Conservation (phyloP, 2,329 filamentous ascomycete genomes). For the Xylariaceae sp. region DNA sequence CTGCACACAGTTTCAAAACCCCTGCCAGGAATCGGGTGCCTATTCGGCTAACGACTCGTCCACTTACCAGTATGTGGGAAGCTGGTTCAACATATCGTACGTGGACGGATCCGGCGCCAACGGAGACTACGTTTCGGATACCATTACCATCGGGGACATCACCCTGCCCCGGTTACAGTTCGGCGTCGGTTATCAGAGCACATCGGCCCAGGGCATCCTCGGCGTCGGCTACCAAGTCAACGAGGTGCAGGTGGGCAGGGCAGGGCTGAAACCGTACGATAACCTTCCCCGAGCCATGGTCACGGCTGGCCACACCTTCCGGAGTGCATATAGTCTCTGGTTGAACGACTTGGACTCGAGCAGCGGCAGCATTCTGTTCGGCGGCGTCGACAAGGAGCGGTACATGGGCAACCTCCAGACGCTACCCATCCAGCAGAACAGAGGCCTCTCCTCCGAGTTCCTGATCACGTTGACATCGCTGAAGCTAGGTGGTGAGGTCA, state of each 20-base stretch:
- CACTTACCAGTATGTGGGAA: conserved; percentile 67
- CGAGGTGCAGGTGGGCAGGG: conserved; percentile 65
- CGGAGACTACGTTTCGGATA: conserved; percentile 79
- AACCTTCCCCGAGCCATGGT: conserved; percentile 66
- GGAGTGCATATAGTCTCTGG: conserved; percentile 69
- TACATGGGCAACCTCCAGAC: conserved; percentile 59
- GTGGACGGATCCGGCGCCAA: conserved; percentile 71
- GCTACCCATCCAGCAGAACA: conserved; percentile 57
- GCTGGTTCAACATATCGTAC: conserved; percentile 82
- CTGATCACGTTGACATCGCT: conserved; percentile 63
- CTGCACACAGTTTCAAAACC: conserved; percentile 44
- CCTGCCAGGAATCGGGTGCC: conserved; percentile 58
- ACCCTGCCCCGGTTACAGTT: conserved; percentile 59
- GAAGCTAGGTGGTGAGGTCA: conserved; percentile 35
- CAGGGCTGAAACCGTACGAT: conserved; percentile 50
- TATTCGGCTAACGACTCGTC: conserved; percentile 69
- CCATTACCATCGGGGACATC: conserved; percentile 52
- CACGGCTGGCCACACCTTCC: conserved; percentile 53
- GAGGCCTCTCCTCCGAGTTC: conserved; percentile 55
- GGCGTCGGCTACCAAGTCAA: conserved; percentile 79
- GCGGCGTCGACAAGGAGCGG: conserved; percentile 64
- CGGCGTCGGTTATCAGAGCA: conserved; percentile 63
- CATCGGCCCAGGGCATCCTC: conserved; percentile 65
- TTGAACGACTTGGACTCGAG: conserved; percentile 64
- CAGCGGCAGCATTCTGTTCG: conserved; percentile 66